A percentile compares a stretch with the other conserved stretches of the same genome.
These are phyloP conservation scores for Centrapalus pauciflorus DNA, from an alignment of 129 eudicot genomes.

Conservation along the genomic window DNA sequence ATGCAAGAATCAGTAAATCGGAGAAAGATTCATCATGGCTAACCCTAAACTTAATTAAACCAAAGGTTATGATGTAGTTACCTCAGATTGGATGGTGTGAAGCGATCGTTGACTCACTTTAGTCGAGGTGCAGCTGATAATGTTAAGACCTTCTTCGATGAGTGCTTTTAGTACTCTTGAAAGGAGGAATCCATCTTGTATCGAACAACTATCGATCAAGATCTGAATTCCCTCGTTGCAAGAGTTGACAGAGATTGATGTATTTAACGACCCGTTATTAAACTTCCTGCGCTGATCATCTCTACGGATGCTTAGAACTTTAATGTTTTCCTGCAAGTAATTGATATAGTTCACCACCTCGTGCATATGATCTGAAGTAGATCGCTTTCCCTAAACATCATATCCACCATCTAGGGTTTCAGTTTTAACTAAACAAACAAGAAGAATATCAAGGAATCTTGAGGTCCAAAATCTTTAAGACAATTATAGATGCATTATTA, in stretches of 20 bases:
- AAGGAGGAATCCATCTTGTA: slow-evolving; percentile 21
- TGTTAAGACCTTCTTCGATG: slow-evolving; percentile 25
- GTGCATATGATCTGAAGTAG: slow-evolving; percentile 42
- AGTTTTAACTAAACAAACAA: no score
- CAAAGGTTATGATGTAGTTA: no score
- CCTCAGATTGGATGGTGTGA: slow-evolving; percentile 41
- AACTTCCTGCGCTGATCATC: slow-evolving; percentile 23
- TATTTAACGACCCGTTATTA: no score
- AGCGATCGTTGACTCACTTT: slow-evolving; percentile 15
- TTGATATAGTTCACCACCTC: slow-evolving; percentile 35
- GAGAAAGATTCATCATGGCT: no score
- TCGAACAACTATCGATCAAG: slow-evolving; percentile 18
- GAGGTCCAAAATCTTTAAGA: no score
- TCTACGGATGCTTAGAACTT: slow-evolving; percentile 19
- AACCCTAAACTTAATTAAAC: no score
- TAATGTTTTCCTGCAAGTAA: slow-evolving; percentile 23
- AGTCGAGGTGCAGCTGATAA: slow-evolving; percentile 32
- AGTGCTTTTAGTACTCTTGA: slow-evolving; percentile 26
- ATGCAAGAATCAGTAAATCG: slow-evolving; percentile 19
- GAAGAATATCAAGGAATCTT: no score
- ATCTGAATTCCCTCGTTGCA: slow-evolving; percentile 25
- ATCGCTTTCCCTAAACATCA: slow-evolving; percentile 44
- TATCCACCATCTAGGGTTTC: no score
- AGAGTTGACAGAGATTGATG: slow-evolving; percentile 17
- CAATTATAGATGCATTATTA: no score